phyloP scores from a whole-genome alignment of 495 filamentous ascomycete genomes.

The Entonaema liquescens region DNA sequence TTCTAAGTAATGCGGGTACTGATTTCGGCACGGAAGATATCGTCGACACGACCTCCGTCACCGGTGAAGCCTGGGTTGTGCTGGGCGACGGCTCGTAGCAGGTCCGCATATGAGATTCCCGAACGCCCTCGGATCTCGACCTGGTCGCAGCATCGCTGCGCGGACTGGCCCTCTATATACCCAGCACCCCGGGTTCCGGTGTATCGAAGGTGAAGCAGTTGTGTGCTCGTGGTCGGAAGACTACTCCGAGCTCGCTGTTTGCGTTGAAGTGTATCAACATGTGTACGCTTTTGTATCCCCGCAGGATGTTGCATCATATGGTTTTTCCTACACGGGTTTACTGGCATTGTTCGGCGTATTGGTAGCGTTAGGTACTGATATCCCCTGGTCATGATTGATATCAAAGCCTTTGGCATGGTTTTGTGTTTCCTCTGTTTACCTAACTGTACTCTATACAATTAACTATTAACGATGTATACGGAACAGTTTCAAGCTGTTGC shows the following conservation, averaged over 20 bases:
- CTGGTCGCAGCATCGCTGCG: slow-evolving; percentile 37
- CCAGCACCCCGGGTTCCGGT: slow-evolving; percentile 30
- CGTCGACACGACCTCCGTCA: slow-evolving; percentile 24
- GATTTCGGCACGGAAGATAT: slow-evolving; percentile 25
- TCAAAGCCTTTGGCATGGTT: slow-evolving; percentile 2
- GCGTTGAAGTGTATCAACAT: slow-evolving; percentile 19
- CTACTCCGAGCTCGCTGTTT: slow-evolving; percentile 36
- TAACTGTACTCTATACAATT: background rate
- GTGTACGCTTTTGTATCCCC: slow-evolving; percentile 26
- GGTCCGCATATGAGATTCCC: slow-evolving; percentile 52
- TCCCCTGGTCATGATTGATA: slow-evolving; percentile 7
- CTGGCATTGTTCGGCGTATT: slow-evolving; percentile 34
- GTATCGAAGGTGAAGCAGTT: slow-evolving; percentile 12
- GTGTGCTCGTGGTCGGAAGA: slow-evolving; percentile 37
- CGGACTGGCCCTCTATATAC: slow-evolving; percentile 50
- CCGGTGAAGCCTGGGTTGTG: slow-evolving; percentile 49
- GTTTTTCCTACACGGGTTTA: background rate
- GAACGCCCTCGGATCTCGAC: slow-evolving; percentile 49
- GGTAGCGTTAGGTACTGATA: slow-evolving; percentile 16
- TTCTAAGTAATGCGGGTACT: slow-evolving; percentile 4
- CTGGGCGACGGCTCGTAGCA: slow-evolving; percentile 60
- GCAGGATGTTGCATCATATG: slow-evolving; percentile 19
- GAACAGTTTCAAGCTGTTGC: background rate
- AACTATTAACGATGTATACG: background rate
- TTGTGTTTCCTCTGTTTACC: background rate